Evolutionary conservation across 2,329 filamentous ascomycete species (phyloP), one percentile per base, ranked within the genome.

Genomic region (Alternaria atra): DNA sequence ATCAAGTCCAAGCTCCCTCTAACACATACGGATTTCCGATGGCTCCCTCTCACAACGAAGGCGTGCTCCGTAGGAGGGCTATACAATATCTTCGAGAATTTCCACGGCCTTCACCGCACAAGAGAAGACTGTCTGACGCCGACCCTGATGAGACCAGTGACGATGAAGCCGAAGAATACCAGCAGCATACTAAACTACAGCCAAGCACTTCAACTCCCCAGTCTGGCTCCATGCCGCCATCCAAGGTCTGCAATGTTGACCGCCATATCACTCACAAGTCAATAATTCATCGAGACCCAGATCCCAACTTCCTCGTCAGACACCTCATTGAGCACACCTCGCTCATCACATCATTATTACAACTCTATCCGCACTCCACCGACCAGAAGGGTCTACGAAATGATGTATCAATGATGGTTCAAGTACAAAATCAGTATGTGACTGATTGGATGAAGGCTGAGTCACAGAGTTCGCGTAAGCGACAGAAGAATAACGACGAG

Each of bases 391-490:
- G 63, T 1, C 12, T 74, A 15, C 50, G 65, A 3, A 58, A 70
- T 13, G 70, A 73, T 12, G 68, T 74, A n/a, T 52, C 56, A 1
- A 63, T 65, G 60, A 58, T 75, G 23, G 57, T 54, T 0, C 53
- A 67, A 0, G 29, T 66, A 2, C 62, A 67, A 17, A 69, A 65
- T 15, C 62, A 68, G 46, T 43, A 52, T 3, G 12, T 74, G 6
- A 34, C 53, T 4, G 44, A 50, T 10, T 75, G 71, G 73, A 42
- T 65, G 13, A 50, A 65, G 5, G 13, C 25, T 6, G 60, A 69
- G 5, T 35, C 43, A 6, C 52, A 15, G 23, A 47, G 48, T 32
- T 37, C 32, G 17, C 9, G 12, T 17, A 58, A 56, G 52, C 55
- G 55, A 6, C 55, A 9, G 4, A 52, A 51, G 39, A 47, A 17